Conservation (phyloP, 2,329 filamentous ascomycete genomes). For the Paraconiothyrium sp. region DNA sequence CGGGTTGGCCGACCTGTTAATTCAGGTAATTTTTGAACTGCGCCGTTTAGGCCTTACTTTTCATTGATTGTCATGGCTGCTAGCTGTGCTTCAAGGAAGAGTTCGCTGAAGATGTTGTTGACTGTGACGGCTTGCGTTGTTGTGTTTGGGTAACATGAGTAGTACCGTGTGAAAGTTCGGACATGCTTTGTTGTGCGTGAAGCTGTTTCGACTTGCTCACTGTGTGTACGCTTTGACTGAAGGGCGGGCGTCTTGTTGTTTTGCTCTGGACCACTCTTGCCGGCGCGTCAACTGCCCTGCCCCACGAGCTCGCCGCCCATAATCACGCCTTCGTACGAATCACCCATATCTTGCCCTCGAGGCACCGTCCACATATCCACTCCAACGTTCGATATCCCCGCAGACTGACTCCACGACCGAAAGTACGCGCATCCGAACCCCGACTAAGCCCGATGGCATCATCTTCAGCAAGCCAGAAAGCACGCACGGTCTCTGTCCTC, state of each 20-base stretch:
- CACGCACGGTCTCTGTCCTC: neutral
- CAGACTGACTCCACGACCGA: neutral
- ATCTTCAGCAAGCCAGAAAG: neutral
- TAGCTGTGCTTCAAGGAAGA: constrained; percentile 11
- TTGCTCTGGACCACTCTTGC: neutral
- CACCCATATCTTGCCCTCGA: too few relatives aligned
- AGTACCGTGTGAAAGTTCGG: neutral
- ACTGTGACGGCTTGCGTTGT: neutral
- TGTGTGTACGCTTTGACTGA: neutral
- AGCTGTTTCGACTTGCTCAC: neutral
- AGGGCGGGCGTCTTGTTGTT: neutral
- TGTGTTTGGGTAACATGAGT: neutral
- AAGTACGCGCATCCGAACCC: neutral
- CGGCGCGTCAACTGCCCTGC: neutral
- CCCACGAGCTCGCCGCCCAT: neutral
- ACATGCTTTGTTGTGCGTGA: neutral
- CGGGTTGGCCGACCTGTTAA: neutral
- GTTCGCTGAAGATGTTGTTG: neutral
- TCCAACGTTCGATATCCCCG: neutral
- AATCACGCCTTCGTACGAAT: neutral
- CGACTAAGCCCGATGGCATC: neutral
- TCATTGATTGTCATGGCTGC: constrained; percentile 13
- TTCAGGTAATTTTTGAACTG: neutral
- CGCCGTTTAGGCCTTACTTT: neutral
- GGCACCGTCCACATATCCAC: too few relatives aligned